Base-by-base conservation (phyloP, 106 monocot genomes). In the Allium sativum region DNA sequence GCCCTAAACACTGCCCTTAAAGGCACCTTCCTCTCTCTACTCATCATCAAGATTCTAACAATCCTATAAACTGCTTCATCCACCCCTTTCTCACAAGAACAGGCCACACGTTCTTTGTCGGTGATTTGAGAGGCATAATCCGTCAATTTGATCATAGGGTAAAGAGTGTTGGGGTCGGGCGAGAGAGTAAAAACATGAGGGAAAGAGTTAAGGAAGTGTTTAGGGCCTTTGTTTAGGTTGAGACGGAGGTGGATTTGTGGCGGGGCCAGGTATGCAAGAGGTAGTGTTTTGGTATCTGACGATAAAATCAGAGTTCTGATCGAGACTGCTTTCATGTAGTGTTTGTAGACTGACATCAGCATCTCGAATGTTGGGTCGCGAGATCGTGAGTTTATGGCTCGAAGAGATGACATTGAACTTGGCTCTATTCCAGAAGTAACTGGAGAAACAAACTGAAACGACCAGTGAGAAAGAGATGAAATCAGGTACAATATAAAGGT, bases 301-400 rank as follows among this genome's bases (percentile, higher is more conserved):
- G 85, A 66, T 53, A 88, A 71, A 74, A 94, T 75, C 21, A 89
- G 76, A 70, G 83, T 83, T 40, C 57, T 74, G 65, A 94, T 54
- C 69, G 83, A 58, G 21, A 79, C 18, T 42, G 80, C 83, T 42
- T 71, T 73, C 58, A 81, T 53, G 69, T 76, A 65, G 78, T 73
- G 73, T 58, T 86, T 89, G 85, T 83, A 83, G 46, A 45, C 52
- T 18, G 76, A 78, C 93, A 89, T 86, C 0, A 81, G 76, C 71
- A 78, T 89, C 80, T 94, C 93, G 71, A 89, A 89, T 70, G 89
- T 86, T 7, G 71, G 76, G 63, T 94, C 93, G 66, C 69, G 54
- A 22, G 86, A 75, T 31, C 78, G 65, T 1, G 93, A 80, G 5
- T 41, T 13, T 41, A 59, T 21, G 42, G 59, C n/a, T 9, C 59